phyloP scores from a whole-genome alignment of 495 filamentous ascomycete species.

The Aspergillus baeticus region DNA sequence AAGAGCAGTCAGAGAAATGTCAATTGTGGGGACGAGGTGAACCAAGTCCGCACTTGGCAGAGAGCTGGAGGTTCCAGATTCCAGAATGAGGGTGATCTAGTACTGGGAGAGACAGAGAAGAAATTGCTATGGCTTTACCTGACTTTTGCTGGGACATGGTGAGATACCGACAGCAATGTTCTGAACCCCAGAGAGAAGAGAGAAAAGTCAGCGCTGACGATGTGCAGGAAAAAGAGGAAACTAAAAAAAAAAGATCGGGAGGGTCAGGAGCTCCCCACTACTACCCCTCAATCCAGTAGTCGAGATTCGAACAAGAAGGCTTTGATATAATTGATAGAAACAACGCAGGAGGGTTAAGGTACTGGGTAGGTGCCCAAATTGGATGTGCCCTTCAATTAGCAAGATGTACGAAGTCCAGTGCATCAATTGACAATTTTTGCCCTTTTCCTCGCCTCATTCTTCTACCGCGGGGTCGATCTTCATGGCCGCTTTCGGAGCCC shows the following conservation, averaged over 20 bases:
- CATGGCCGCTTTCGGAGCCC: conserved; percentile 1
- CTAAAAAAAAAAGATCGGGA: conserved; percentile 14
- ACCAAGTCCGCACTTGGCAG: conserved; percentile 19
- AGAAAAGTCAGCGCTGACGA: conserved; percentile 10
- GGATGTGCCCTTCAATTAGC: neutral
- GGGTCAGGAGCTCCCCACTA: conserved; percentile 16
- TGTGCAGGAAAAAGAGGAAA: conserved; percentile 11
- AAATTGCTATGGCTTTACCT: conserved; percentile 30
- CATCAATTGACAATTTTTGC: neutral
- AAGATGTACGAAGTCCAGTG: neutral
- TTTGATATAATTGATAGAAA: too few relatives aligned
- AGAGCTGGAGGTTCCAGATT: conserved; percentile 18
- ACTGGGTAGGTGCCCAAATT: neutral
- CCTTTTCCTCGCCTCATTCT: neutral
- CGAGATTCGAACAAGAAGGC: conserved; percentile 4
- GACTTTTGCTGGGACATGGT: conserved; percentile 47
- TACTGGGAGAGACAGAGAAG: neutral
- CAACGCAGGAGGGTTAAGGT: too few relatives aligned
- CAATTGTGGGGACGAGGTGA: conserved; percentile 19
- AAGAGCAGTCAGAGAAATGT: conserved; percentile 10
- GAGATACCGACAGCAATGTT: conserved; percentile 23
- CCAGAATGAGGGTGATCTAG: conserved; percentile 18
- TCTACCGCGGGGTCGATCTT: neutral
- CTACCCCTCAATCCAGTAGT: conserved; percentile 15
- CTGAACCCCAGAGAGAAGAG: conserved; percentile 19